These are phyloP conservation scores for Eutrema japonicum DNA, from an alignment of 345 rosid genomes.

Conservation along the genomic window DNA sequence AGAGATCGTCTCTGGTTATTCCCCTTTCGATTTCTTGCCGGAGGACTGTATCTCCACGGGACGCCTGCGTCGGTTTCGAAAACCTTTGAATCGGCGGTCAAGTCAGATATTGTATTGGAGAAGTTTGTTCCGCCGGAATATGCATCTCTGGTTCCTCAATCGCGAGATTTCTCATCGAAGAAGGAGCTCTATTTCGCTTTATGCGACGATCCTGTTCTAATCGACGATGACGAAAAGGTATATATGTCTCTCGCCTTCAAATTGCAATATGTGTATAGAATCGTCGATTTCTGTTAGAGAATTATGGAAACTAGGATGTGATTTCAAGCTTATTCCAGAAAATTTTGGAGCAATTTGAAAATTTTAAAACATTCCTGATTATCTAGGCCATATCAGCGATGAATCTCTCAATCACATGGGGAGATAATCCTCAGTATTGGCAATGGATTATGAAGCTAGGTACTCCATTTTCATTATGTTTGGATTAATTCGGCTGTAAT, in stretches of 20 bases:
- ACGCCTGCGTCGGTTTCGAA: constrained; percentile 55
- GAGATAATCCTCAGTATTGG: constrained; percentile 2
- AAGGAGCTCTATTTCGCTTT: constrained; percentile 53
- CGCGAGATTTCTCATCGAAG: constrained; percentile 37
- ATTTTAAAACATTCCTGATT: background rate
- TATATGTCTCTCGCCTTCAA: too few species aligned
- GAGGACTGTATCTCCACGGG: constrained; percentile 50
- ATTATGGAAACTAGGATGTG: background rate
- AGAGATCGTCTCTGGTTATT: background rate
- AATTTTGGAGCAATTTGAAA: background rate
- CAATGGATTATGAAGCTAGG: constrained; percentile 30
- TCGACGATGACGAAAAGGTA: constrained; percentile 56
- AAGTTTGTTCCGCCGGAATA: constrained; percentile 55
- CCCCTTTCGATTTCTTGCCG: constrained; percentile 28
- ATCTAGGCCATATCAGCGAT: constrained; percentile 22
- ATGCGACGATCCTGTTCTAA: constrained; percentile 47
- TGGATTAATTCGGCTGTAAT: background rate
- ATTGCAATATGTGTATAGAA: background rate
- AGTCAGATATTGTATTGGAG: constrained; percentile 56
- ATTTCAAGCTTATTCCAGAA: background rate
- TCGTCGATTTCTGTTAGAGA: background rate
- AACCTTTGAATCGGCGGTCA: constrained; percentile 43
- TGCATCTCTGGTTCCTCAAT: constrained; percentile 25
- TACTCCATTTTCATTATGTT: background rate
- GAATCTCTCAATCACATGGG: constrained; percentile 17